phyloP scores from a whole-genome alignment of 2,329 filamentous ascomycete species.

The Pseudogymnoascus sp. region DNA sequence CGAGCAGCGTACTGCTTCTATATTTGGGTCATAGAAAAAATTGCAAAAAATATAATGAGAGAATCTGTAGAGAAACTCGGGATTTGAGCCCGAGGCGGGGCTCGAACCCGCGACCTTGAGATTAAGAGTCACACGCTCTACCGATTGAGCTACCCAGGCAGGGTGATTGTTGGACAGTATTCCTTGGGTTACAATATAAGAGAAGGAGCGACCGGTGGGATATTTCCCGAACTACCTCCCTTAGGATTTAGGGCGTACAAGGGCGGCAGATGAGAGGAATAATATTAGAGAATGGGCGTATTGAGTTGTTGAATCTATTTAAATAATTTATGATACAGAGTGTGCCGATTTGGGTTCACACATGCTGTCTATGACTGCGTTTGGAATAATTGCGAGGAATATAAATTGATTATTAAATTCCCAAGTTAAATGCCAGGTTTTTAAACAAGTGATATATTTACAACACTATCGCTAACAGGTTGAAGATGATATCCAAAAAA shows the following conservation, averaged over 20 bases:
- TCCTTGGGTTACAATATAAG: background rate
- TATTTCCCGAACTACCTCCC: background rate
- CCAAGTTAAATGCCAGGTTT: background rate
- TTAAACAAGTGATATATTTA: background rate
- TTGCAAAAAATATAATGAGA: background rate
- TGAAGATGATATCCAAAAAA: background rate
- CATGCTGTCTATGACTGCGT: background rate
- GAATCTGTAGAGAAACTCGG: conserved; percentile 9
- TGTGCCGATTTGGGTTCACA: background rate
- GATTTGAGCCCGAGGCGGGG: conserved; percentile 7
- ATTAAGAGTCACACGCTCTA: conserved; percentile 63
- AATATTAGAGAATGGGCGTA: background rate
- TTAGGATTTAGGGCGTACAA: too few relatives aligned
- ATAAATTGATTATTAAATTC: background rate
- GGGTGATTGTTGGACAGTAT: background rate
- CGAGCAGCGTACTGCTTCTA: too few relatives aligned
- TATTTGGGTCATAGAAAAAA: background rate
- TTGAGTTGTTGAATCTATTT: background rate
- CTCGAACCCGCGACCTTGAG: conserved; percentile 9
- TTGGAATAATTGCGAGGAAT: background rate
- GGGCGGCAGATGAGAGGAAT: background rate
- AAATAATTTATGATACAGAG: background rate
- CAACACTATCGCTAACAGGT: background rate
- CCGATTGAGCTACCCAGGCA: conserved; percentile 52
- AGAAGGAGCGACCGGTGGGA: background rate